phyloP scores from a whole-genome alignment of 177 flowering plant species.

The Vitis hybrid region DNA sequence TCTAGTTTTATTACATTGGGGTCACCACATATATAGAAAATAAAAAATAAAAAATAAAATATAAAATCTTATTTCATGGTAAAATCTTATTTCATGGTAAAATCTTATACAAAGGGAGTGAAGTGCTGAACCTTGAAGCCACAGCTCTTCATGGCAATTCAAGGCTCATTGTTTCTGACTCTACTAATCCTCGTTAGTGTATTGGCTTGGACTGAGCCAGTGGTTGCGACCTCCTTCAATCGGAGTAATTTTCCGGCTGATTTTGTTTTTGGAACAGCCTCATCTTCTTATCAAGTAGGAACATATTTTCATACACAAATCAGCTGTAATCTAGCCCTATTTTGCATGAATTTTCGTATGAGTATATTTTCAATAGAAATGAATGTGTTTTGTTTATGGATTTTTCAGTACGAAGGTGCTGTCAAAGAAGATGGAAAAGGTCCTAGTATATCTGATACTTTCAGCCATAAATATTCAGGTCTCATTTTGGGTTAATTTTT shows the following conservation, averaged over 20 bases:
- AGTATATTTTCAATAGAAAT: too few relatives aligned
- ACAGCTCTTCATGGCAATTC: too few relatives aligned
- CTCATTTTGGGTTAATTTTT: neutral
- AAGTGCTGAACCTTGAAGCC: too few relatives aligned
- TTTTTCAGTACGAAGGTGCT: slow-evolving; percentile 26
- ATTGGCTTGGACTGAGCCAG: too few relatives aligned
- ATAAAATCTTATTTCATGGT: too few relatives aligned
- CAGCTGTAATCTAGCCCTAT: neutral
- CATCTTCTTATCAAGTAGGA: slow-evolving; percentile 24
- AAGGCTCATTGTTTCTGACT: too few relatives aligned
- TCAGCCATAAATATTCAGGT: slow-evolving; percentile 26
- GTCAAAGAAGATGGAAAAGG: slow-evolving; percentile 27
- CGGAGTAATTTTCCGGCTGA: slow-evolving; percentile 19
- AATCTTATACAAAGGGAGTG: too few relatives aligned
- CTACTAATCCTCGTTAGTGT: too few relatives aligned
- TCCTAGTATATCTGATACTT: slow-evolving; percentile 43
- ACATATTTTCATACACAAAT: neutral
- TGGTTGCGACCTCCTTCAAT: slow-evolving; percentile 1
- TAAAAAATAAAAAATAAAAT: too few relatives aligned
- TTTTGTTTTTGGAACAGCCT: slow-evolving; percentile 26
- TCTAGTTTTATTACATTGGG: too few relatives aligned
- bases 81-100: too few relatives aligned
- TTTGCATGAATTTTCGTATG: neutral
- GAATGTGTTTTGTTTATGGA: neutral
- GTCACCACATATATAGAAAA: too few relatives aligned